Base-by-base conservation (phyloP, 2,329 filamentous ascomycete species). In the Colletotrichum chrysophilum region DNA sequence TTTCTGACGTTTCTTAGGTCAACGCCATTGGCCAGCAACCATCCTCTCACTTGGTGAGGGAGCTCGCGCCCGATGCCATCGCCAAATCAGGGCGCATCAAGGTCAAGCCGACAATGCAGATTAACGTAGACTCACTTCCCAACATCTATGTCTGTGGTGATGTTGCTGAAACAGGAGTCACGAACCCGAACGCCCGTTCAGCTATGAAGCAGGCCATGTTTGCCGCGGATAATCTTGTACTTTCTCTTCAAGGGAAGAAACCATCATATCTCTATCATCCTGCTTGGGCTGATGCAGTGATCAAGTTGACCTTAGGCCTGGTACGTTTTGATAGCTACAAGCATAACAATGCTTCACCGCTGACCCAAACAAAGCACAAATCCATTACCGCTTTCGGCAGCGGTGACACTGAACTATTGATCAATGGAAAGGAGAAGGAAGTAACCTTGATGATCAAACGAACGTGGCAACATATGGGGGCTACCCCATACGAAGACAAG, bases 81-180 rank as follows among this genome's bases (percentile, higher is more conserved):
- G 86, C 88, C 0, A 77, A 82, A 4, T 87, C 86, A 0, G 89
- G 88, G 3, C 87, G 89, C 73, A 88, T 93, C 78, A 84, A 84
- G 1, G 89, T 93, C 28, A 87, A 88, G 65, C 85, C 88, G 0
- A 92, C 89, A 0, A 84, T 94, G 36, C 92, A 93, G 76, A 84
- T 94, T 16, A 79, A 82, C 9, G 88, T 90, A 77, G 82, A 85
- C 3, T 74, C 77, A 0, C 84, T 88, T 10, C 85, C 87, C 3
- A 88, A 91, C 75, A 85, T 94, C 3, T 94, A 92, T 78, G 90
- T 89, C 2, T 88, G 91, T n/a, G 93, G 93, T 21, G 92, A 94
- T 77, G 90, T 94, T 6, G 88, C 91, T 5, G 89, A 90, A 30
- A 88, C 87, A 2, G 85, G 86, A 1, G 84, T 85, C 0, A 82